Percentiles rank a stretch among this genome's conserved stretches.
phyloP scores from a whole-genome alignment of 1,284 basidiomycete genomes.

The Pyrrhoderma noxium region DNA sequence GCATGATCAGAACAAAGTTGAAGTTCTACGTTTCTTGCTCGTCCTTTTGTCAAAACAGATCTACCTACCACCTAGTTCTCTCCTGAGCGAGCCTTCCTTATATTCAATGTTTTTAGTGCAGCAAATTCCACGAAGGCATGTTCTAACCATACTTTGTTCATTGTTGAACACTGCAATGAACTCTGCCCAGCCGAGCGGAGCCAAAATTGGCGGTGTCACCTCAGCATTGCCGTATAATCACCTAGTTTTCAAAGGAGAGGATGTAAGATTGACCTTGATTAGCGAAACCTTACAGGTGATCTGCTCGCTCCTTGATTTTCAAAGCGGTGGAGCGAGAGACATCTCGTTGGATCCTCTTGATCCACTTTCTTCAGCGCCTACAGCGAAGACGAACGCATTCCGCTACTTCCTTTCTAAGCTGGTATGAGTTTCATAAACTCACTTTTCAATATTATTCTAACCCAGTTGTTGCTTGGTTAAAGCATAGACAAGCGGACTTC shows the following conservation, averaged over 20 bases:
- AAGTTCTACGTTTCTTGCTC: slow-evolving; percentile 80
- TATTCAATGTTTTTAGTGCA: slow-evolving; percentile 76
- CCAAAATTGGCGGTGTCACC: slow-evolving; percentile 37
- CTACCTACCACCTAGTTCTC: slow-evolving; percentile 63
- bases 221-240: slow-evolving; percentile 81
- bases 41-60: slow-evolving; percentile 84
- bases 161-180: slow-evolving; percentile 85
- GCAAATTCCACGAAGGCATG: slow-evolving; percentile 69
- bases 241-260: slow-evolving; percentile 82
- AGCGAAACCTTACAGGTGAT: slow-evolving; percentile 69
- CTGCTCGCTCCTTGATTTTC: slow-evolving; percentile 75
- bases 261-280: slow-evolving; percentile 63
- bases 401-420: slow-evolving; percentile 86
- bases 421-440: slow-evolving; percentile 35
- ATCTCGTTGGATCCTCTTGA: slow-evolving; percentile 35
- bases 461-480: not conserved
- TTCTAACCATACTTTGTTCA: slow-evolving; percentile 85
- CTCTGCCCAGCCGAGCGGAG: slow-evolving; percentile 34
- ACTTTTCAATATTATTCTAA: slow-evolving; percentile 7
- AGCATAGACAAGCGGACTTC: slow-evolving; percentile 88
- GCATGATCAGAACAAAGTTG: slow-evolving; percentile 76
- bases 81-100: slow-evolving; percentile 65
- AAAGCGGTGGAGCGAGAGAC: slow-evolving; percentile 65
- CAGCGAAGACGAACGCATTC: slow-evolving; percentile 77
- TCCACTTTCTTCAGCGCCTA: slow-evolving; percentile 40